Percentiles rank a stretch among this genome's conserved stretches.
phyloP scores from a whole-genome alignment of 352 stramenopile genomes.

The Globisporangium alternatum region DNA sequence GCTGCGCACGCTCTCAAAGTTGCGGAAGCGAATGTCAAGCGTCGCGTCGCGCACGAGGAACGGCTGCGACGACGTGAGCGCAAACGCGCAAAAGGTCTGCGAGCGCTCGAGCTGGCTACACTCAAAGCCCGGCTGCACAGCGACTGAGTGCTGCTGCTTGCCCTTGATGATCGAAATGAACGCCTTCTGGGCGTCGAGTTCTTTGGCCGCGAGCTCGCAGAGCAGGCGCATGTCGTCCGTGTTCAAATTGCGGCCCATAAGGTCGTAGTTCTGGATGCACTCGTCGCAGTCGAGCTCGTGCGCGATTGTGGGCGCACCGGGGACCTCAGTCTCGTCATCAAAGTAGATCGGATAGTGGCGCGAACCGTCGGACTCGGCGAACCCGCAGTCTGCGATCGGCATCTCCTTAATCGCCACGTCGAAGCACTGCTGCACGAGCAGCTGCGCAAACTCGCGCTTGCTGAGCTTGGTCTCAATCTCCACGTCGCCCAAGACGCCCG shows the following conservation, averaged over 20 bases:
- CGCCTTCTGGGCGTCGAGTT: slow-evolving; percentile 28
- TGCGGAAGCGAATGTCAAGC: slow-evolving; percentile 47
- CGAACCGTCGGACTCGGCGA: slow-evolving; percentile 42
- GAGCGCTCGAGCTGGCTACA: slow-evolving; percentile 13
- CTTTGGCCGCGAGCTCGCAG: slow-evolving; percentile 41
- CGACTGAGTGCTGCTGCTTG: slow-evolving; percentile 15
- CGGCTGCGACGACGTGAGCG: slow-evolving; percentile 24
- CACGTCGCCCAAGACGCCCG: neutral
- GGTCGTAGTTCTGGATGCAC: slow-evolving; percentile 31
- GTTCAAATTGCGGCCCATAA: slow-evolving; percentile 22
- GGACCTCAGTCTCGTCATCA: slow-evolving; percentile 28
- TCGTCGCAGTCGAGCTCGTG: slow-evolving; percentile 26
- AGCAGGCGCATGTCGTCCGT: slow-evolving; percentile 34
- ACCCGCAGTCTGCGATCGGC: slow-evolving; percentile 31
- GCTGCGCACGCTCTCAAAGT: slow-evolving; percentile 33
- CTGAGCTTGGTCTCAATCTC: neutral
- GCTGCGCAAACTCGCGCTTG: slow-evolving; percentile 26
- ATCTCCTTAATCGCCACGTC: slow-evolving; percentile 38
- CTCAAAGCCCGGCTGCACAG: neutral
- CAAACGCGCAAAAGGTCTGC: slow-evolving; percentile 41
- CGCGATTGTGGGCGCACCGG: slow-evolving; percentile 15
- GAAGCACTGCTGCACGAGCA: slow-evolving; percentile 57
- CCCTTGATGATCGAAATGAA: slow-evolving; percentile 31
- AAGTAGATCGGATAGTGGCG: slow-evolving; percentile 43
- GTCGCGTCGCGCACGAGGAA: slow-evolving; percentile 43